These are phyloP conservation scores for Volvariella surrecta DNA, from an alignment of 1,284 basidiomycete species.

Conservation along the genomic window DNA sequence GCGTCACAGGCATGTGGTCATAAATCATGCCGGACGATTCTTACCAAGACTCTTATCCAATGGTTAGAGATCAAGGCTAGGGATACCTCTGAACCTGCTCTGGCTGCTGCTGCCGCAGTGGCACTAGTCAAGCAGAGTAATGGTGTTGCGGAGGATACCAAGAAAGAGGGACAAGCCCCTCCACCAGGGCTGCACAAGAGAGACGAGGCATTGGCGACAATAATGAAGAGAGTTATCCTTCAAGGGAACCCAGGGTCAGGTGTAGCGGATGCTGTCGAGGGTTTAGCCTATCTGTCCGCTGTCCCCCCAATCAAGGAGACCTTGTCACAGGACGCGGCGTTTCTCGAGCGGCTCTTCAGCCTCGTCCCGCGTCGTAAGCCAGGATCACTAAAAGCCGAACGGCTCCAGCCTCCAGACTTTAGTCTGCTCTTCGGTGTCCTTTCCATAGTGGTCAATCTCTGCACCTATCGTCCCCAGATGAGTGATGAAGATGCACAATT, in stretches of 20 bases:
- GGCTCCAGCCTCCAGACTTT: conserved; percentile 29
- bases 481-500: conserved; percentile 78
- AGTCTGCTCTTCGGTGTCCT: conserved; percentile 66
- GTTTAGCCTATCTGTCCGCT: conserved; percentile 72
- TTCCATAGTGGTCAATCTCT: conserved; percentile 68
- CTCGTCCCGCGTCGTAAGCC: conserved; percentile 45
- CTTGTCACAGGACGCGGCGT: conserved; percentile 44
- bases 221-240: conserved; percentile 53
- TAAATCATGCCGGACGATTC: conserved; percentile 55
- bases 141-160: conserved; percentile 32
- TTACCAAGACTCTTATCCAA: conserved; percentile 42
- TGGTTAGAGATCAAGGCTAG: conserved; percentile 59
- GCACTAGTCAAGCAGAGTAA: conserved; percentile 72
- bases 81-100: conserved; percentile 31
- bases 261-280: conserved; percentile 67
- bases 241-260: conserved; percentile 26
- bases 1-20: conserved; percentile 67
- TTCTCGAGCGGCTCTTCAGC: conserved; percentile 57
- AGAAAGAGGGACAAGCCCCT: not conserved
- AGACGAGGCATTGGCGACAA: conserved; percentile 37
- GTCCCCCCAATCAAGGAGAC: conserved; percentile 59
- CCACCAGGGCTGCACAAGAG: conserved; percentile 18
- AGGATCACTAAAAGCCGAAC: conserved; percentile 14
- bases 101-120: conserved; percentile 61
- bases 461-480: conserved; percentile 58